Percentiles rank a stretch among this genome's conserved stretches.
These are phyloP conservation scores for Ascochyta rabiei DNA, from an alignment of 2,329 filamentous ascomycete species.

Conservation along the genomic window DNA sequence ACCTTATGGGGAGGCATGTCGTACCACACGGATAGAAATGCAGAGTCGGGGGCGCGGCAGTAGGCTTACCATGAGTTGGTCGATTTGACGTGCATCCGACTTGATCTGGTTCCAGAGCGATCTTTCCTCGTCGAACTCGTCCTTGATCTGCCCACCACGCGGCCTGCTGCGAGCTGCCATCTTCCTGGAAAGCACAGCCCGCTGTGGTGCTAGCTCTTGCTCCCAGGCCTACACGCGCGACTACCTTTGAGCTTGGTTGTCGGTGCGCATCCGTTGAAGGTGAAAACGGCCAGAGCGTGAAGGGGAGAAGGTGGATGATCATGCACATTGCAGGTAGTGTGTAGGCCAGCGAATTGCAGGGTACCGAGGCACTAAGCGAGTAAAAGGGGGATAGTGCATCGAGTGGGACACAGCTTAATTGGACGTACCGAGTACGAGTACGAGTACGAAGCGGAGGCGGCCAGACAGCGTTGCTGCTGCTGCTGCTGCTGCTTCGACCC, in stretches of 20 bases:
- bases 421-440: constrained; percentile 14
- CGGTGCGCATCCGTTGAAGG: constrained; percentile 13
- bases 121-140: constrained; percentile 58
- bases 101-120: constrained; percentile 57
- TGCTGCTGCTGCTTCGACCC: constrained; percentile 15
- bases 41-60: background rate
- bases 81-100: constrained; percentile 53
- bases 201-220: constrained; percentile 5
- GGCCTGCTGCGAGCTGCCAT: constrained; percentile 56
- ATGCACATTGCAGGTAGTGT: constrained; percentile 13
- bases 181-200: constrained; percentile 14
- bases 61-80: constrained; percentile 53
- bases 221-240: constrained; percentile 13
- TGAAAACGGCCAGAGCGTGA: background rate
- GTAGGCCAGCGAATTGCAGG: constrained; percentile 21
- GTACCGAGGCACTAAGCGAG: constrained; percentile 27
- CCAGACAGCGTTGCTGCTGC: constrained; percentile 14
- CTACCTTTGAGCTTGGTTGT: constrained; percentile 5
- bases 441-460: constrained; percentile 18
- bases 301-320: background rate
- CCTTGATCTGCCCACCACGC: constrained; percentile 52
- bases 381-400: constrained; percentile 26
- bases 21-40: constrained; percentile 9
- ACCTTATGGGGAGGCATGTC: background rate
- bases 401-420: constrained; percentile 27